phyloP scores from a whole-genome alignment of 257 asterid species.

The Ehretia macrophylla region DNA sequence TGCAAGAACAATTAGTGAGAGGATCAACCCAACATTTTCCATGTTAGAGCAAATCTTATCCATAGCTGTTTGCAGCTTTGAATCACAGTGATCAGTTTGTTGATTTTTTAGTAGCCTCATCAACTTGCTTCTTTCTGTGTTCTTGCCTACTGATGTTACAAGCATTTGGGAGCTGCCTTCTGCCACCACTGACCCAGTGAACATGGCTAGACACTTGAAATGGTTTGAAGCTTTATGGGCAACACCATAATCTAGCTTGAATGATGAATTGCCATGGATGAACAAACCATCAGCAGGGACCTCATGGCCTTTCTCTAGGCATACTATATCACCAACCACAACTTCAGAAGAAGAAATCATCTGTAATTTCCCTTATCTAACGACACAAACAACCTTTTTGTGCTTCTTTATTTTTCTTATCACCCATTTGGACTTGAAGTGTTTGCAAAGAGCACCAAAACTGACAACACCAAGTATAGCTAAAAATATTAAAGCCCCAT shows the following conservation, averaged over 20 bases:
- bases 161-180: constrained; percentile 26
- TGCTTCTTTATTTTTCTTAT: constrained; percentile 7
- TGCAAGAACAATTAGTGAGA: constrained; percentile 24
- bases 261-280: constrained; percentile 12
- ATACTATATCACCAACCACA: constrained; percentile 41
- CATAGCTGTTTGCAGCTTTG: constrained; percentile 13
- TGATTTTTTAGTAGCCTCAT: neutral
- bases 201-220: constrained; percentile 9
- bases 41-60: constrained; percentile 22
- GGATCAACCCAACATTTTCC: constrained; percentile 32
- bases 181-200: constrained; percentile 19
- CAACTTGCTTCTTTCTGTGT: constrained; percentile 33
- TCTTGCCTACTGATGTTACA: constrained; percentile 38
- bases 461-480: constrained; percentile 14
- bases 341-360: constrained; percentile 22
- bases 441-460: constrained; percentile 13
- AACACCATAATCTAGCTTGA: too few relatives aligned
- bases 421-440: constrained; percentile 14
- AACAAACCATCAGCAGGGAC: constrained; percentile 49
- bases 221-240: neutral
- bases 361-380: constrained; percentile 17
- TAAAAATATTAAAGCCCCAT: too few relatives aligned
- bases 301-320: constrained; percentile 21
- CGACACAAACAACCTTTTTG: constrained; percentile 8
- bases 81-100: neutral